These are phyloP conservation scores for Collybia mongolica DNA, from an alignment of 768 basidiomycete species.

Conservation along the genomic window DNA sequence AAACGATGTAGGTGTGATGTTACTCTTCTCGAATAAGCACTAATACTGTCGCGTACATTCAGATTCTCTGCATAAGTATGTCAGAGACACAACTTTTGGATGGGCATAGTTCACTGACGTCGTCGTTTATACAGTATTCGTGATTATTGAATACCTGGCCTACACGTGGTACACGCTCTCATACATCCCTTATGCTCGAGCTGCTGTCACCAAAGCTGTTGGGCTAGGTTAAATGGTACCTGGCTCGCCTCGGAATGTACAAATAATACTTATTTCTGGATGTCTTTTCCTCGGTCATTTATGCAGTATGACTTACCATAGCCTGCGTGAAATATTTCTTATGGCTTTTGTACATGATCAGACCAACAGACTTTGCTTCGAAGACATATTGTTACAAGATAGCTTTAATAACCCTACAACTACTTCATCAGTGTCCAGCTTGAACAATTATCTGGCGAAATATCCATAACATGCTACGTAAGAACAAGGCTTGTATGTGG, in stretches of 20 bases:
- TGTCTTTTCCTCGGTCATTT: neutral
- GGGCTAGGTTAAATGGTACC: conserved; percentile 36
- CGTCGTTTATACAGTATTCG: conserved; percentile 60
- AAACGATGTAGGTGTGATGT: conserved; percentile 52
- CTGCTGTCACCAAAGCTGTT: conserved; percentile 65
- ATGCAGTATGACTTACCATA: no score
- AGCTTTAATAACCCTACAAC: no score
- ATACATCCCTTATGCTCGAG: conserved; percentile 90
- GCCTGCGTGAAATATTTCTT: no score
- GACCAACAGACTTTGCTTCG: no score
- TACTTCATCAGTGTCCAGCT: no score
- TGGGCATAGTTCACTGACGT: conserved; percentile 8
- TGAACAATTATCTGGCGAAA: no score
- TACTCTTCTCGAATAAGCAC: neutral
- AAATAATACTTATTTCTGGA: neutral
- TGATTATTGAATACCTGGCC: conserved; percentile 88
- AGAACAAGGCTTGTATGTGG: no score
- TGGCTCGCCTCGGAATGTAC: no score
- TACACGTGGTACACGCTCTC: conserved; percentile 87
- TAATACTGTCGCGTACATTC: conserved; percentile 1
- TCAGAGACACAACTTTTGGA: conserved; percentile 3
- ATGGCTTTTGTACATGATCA: no score
- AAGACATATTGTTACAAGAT: no score
- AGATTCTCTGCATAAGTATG: conserved; percentile 73
- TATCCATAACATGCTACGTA: no score